Evolutionary conservation across 768 basidiomycete genomes (phyloP).

Genomic region (Leucosporidium scottii): DNA sequence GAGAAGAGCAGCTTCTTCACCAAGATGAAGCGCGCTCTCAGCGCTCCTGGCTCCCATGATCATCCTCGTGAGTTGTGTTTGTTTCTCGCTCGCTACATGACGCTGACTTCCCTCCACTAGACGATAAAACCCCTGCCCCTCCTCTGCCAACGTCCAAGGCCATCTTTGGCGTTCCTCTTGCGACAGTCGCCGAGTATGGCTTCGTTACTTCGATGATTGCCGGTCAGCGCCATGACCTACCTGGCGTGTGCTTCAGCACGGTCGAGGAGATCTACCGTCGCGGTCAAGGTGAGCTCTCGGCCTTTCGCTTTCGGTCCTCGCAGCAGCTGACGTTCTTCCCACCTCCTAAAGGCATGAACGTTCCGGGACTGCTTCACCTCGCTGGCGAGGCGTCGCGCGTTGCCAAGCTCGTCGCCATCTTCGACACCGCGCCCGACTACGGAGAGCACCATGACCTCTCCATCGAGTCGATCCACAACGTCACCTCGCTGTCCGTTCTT

Average conservation of each 20-base stretch:
- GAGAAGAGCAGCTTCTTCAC: slow-evolving; percentile 12
- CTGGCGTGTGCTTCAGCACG: slow-evolving; percentile 29
- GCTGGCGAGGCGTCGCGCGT: slow-evolving; percentile 47
- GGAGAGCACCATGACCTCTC: slow-evolving; percentile 36
- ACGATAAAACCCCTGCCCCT: background rate
- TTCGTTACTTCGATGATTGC: slow-evolving; percentile 31
- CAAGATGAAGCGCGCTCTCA: slow-evolving; percentile 15
- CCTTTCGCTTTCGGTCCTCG: too few species aligned
- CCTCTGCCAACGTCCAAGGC: slow-evolving; percentile 1
- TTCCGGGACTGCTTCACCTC: slow-evolving; percentile 47
- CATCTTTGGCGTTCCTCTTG: slow-evolving; percentile 24
- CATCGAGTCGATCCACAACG: slow-evolving; percentile 45
- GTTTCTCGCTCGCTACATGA: background rate
- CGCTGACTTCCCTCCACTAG: background rate
- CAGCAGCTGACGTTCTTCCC: background rate
- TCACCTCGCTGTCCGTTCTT: slow-evolving; percentile 44
- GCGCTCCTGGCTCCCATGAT: slow-evolving; percentile 3
- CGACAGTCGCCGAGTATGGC: slow-evolving; percentile 20
- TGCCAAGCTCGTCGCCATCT: slow-evolving; percentile 44
- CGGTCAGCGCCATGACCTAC: slow-evolving; percentile 34
- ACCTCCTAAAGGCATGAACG: slow-evolving; percentile 45
- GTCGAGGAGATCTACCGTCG: slow-evolving; percentile 51
- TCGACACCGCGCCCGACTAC: slow-evolving; percentile 41
- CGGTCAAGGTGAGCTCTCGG: slow-evolving; percentile 39
- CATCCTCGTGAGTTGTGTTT: background rate